These are phyloP conservation scores for Eimeria falciformis DNA, from an alignment of 169 alveolate genomes.

Conservation along the genomic window DNA sequence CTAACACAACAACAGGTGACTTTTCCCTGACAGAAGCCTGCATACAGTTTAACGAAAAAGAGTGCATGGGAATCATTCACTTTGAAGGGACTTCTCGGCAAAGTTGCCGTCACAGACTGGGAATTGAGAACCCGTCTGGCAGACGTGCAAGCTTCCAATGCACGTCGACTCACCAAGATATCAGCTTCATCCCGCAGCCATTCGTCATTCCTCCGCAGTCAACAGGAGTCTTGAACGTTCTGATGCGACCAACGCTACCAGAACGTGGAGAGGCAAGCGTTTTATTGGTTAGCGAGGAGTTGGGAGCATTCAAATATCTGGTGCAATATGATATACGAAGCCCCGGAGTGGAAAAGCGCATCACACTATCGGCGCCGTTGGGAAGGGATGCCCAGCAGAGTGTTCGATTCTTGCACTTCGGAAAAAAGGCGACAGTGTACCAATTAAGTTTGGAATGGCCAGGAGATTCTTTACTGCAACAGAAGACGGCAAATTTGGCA, in stretches of 20 bases:
- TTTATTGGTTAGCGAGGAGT: slow-evolving; percentile 62
- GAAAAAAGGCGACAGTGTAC: slow-evolving; percentile 64
- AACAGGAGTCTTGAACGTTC: slow-evolving; percentile 55
- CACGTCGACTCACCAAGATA: slow-evolving; percentile 62
- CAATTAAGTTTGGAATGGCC: slow-evolving; percentile 57
- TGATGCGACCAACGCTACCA: slow-evolving; percentile 62
- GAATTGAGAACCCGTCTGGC: slow-evolving; percentile 26
- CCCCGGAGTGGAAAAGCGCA: slow-evolving; percentile 70
- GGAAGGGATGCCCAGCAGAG: slow-evolving; percentile 60
- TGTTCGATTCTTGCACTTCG: slow-evolving; percentile 77
- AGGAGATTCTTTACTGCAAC: slow-evolving; percentile 21
- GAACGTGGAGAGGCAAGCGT: slow-evolving; percentile 66
- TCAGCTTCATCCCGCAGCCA: slow-evolving; percentile 63
- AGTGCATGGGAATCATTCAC: slow-evolving; percentile 46
- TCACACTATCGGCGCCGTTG: slow-evolving; percentile 75
- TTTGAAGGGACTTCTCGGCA: slow-evolving; percentile 66
- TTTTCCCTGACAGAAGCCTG: slow-evolving; percentile 63
- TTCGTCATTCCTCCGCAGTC: slow-evolving; percentile 56
- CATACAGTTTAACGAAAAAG: slow-evolving; percentile 67
- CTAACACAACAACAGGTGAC: slow-evolving; percentile 61
- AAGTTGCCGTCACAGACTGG: slow-evolving; percentile 36
- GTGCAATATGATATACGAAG: slow-evolving; percentile 46
- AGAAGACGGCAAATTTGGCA: not conserved
- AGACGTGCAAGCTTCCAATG: slow-evolving; percentile 45
- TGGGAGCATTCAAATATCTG: slow-evolving; percentile 66